Evolutionary conservation across 176 grass and related monocot species (phyloP), one percentile per base, ranked within the genome.

Genomic region (Cenchrus americanus): DNA sequence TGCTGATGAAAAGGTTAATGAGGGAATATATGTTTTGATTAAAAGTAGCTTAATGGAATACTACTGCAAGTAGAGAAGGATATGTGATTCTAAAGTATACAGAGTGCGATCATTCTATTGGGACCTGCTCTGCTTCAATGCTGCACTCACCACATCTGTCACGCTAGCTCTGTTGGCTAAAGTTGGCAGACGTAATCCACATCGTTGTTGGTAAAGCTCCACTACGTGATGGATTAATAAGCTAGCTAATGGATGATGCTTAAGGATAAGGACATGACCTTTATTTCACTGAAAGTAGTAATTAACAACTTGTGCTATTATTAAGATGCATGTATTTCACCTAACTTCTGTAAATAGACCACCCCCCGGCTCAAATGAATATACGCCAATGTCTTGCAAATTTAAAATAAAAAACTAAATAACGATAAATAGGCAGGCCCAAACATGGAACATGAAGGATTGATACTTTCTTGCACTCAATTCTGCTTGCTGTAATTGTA

Each of bases 1-100:
- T 86, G 43, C 5, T 5, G 53, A 48, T 2, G 26, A 37, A 85
- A 73, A 84, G 41, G 71, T 79, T 81, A 68, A n/a, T 10, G 59
- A 62, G 49, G 89, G 78, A 85, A 85, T 78, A 88, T 81, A 88
- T 88, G 86, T 68, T 88, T 48, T 71, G 27, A 18, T 71, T 91
- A 78, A 77, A 80, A 84, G 80, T 76, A 5, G 55, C 52, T 85
- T 81, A 81, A 66, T 81, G 19, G 65, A 73, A 59, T 57, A 70
- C 61, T 76, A 64, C 63, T 76, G 27, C 54, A 51, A 62, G 30
- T 63, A 82, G 58, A 65, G 9, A 76, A 71, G 59, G 67, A 79
- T 82, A 80, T 83, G 53, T 87, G 71, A 61, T 69, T 77, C 41
- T 59, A 74, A 77, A 82, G 48, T 61, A 19, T 68, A 5, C 8